phyloP scores from a whole-genome alignment of 1,284 basidiomycete genomes.

The Microbotryum lychnidis-dioicae region DNA sequence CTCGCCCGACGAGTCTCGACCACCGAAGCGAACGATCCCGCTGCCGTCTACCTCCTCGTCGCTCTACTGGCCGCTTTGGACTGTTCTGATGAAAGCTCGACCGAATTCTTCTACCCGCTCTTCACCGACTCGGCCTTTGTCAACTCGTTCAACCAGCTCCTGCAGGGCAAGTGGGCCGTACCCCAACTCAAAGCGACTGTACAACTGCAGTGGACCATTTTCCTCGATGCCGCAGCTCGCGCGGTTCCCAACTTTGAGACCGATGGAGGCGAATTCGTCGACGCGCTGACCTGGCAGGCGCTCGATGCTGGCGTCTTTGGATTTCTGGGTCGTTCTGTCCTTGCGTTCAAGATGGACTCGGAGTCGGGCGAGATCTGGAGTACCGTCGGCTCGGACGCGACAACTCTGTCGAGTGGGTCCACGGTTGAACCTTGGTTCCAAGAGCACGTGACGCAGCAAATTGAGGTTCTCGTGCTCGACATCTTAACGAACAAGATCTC shows the following conservation, averaged over 20 bases:
- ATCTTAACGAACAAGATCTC: slow-evolving; percentile 71
- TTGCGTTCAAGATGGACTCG: slow-evolving; percentile 39
- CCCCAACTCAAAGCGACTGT: slow-evolving; percentile 65
- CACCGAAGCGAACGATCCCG: slow-evolving; percentile 53
- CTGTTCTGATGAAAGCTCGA: slow-evolving; percentile 27
- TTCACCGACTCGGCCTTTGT: slow-evolving; percentile 37
- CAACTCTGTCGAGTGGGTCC: slow-evolving; percentile 39
- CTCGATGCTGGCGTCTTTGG: slow-evolving; percentile 75
- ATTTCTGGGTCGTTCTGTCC: slow-evolving; percentile 50
- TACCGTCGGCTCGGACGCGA: slow-evolving; percentile 42
- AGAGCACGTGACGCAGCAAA: slow-evolving; percentile 54
- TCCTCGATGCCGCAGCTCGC: slow-evolving; percentile 64
- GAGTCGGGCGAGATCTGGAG: slow-evolving; percentile 32
- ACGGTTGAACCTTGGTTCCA: slow-evolving; percentile 61
- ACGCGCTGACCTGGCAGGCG: slow-evolving; percentile 69
- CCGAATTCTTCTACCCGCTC: slow-evolving; percentile 31
- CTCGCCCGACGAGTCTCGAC: slow-evolving; percentile 58
- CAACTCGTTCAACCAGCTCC: slow-evolving; percentile 40
- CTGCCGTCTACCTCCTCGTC: slow-evolving; percentile 64
- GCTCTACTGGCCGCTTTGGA: slow-evolving; percentile 62
- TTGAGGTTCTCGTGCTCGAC: slow-evolving; percentile 64
- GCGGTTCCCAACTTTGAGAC: slow-evolving; percentile 56
- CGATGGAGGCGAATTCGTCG: slow-evolving; percentile 63
- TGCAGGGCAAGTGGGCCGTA: slow-evolving; percentile 57
- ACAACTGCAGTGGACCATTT: slow-evolving; percentile 78